These are phyloP conservation scores for Talaromyces sp. DNA, from an alignment of 2,329 filamentous ascomycete genomes.

Conservation along the genomic window DNA sequence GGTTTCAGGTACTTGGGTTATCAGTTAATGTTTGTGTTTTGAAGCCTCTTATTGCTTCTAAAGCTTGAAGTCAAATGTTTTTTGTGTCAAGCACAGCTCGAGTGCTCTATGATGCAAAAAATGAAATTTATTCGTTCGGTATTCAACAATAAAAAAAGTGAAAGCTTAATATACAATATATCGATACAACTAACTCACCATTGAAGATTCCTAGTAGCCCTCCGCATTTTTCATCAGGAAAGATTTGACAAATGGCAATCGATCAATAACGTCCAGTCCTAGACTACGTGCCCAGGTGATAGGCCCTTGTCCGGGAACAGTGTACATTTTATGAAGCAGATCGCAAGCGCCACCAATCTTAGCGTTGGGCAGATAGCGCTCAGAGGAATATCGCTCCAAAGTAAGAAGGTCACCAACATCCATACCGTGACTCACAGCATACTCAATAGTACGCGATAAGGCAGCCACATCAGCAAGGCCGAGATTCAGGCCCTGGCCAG, in stretches of 20 bases:
- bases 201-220: constrained; percentile 31
- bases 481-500: constrained; percentile 91
- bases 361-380: constrained; percentile 82
- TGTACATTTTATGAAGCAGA: constrained; percentile 90
- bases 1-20: no score
- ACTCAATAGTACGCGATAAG: constrained; percentile 72
- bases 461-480: constrained; percentile 87
- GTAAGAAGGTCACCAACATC: constrained; percentile 80
- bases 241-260: constrained; percentile 73
- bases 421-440: constrained; percentile 78
- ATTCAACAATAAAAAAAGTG: constrained; percentile 3
- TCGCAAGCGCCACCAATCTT: constrained; percentile 76
- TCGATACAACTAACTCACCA: no score
- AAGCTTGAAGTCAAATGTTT: no score
- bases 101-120: not conserved
- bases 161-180: constrained; percentile 23
- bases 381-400: constrained; percentile 77
- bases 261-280: constrained; percentile 76
- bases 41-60: no score
- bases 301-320: constrained; percentile 71
- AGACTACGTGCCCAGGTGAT: constrained; percentile 77
- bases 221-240: constrained; percentile 77
- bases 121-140: not conserved
- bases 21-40: no score
- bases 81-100: no score